Conservation (phyloP, 352 stramenopile species). For the Globisporangium viniferum region DNA sequence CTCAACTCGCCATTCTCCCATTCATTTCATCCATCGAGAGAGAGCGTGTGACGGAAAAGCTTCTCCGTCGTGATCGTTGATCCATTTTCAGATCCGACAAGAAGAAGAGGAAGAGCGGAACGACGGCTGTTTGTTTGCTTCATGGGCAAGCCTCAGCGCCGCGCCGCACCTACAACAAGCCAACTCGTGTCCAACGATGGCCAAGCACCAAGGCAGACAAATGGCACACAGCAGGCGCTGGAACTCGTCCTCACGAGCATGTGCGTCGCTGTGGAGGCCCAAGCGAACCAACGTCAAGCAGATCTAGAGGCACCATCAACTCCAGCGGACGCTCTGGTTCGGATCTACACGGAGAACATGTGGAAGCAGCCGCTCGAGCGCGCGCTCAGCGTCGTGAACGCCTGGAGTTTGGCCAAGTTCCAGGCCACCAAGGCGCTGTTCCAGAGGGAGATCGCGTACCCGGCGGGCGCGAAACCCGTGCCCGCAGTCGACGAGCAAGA, state of each 20-base stretch:
- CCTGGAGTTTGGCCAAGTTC: constrained; percentile 15
- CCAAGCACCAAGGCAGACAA: not conserved
- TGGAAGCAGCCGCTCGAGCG: constrained; percentile 12
- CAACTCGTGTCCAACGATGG: not conserved
- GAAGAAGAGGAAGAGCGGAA: not conserved
- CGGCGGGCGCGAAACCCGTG: not conserved
- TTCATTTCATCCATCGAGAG: too few relatives aligned
- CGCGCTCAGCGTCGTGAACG: constrained; percentile 2
- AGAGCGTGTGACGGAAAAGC: not conserved
- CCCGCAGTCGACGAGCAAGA: not conserved
- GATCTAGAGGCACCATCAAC: not conserved
- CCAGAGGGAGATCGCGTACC: constrained; percentile 3
- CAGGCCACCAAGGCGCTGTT: not conserved
- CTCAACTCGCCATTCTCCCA: too few relatives aligned
- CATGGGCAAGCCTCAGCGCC: not conserved
- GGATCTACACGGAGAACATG: constrained; percentile 1
- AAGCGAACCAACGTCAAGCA: not conserved
- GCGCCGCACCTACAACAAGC: not conserved
- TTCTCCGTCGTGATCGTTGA: not conserved
- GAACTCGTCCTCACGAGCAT: constrained; percentile 10
- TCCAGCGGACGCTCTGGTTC: not conserved
- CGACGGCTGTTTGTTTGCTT: not conserved
- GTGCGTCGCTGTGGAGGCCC: constrained; percentile 7
- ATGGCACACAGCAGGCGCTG: not conserved
- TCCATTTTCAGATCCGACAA: not conserved